Conservation (phyloP, 2,329 filamentous ascomycete genomes). For the Fusarium mundagurra region DNA sequence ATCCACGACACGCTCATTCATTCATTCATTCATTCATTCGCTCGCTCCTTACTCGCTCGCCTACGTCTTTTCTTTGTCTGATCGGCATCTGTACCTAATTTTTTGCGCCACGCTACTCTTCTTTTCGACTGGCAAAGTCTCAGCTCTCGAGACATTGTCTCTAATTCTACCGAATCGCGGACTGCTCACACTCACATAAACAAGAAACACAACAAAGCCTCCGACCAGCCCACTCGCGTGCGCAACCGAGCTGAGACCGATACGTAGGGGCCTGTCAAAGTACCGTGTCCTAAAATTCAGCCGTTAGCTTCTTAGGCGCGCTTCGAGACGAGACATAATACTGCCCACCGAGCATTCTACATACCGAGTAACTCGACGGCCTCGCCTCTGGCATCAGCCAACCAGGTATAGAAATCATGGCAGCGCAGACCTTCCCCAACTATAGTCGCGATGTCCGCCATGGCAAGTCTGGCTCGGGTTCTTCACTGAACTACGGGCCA, state of each 20-base stretch:
- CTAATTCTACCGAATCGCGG: constrained; percentile 31
- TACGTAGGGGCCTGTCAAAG: constrained; percentile 5
- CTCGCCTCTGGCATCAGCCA: neutral
- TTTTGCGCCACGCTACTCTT: constrained; percentile 37
- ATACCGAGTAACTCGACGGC: neutral
- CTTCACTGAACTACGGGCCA: constrained; percentile 53
- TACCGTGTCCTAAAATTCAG: constrained; percentile 21
- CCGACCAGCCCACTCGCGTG: constrained; percentile 16
- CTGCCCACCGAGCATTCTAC: neutral
- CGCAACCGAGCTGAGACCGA: constrained; percentile 27
- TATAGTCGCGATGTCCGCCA: constrained; percentile 45
- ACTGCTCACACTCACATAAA: constrained; percentile 14
- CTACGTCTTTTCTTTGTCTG: constrained; percentile 26
- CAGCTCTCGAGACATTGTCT: constrained; percentile 22
- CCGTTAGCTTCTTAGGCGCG: constrained; percentile 9
- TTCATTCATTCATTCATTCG: constrained; percentile 4
- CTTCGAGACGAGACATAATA: constrained; percentile 13
- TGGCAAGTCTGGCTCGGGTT: constrained; percentile 39
- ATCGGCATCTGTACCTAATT: constrained; percentile 25
- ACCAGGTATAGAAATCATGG: constrained; percentile 39
- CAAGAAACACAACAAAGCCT: constrained; percentile 21
- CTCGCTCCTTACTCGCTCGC: constrained; percentile 21
- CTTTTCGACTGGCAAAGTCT: constrained; percentile 26
- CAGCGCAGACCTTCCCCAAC: constrained; percentile 42
- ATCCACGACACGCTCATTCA: constrained; percentile 14